These are phyloP conservation scores for Rhodotorula sp. DNA, from an alignment of 1,284 basidiomycete genomes.

Conservation along the genomic window DNA sequence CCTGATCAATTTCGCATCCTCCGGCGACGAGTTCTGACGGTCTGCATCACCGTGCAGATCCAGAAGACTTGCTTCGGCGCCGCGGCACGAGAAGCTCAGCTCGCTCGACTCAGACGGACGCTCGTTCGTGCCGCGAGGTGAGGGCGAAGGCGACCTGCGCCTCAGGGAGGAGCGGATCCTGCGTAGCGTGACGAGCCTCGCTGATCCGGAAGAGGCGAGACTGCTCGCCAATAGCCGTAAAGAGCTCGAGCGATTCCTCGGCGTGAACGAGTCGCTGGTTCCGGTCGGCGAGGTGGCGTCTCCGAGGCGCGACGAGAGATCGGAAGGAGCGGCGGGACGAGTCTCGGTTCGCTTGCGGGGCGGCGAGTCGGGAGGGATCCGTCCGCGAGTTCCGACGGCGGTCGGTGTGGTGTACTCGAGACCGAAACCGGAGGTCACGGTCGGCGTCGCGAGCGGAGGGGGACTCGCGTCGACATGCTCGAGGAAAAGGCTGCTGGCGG, in stretches of 20 bases:
- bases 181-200: background rate
- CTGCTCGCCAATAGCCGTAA: background rate
- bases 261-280: background rate
- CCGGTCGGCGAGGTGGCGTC: background rate
- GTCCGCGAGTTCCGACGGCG: background rate
- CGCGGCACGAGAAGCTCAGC: constrained; percentile 23
- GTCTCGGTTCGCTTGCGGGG: background rate
- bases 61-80: background rate
- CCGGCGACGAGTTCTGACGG: too few relatives aligned
- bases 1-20: too few relatives aligned
- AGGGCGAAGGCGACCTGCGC: background rate
- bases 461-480: background rate
- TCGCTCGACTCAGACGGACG: constrained; percentile 12
- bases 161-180: background rate
- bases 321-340: background rate
- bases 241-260: background rate
- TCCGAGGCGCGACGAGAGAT: too few relatives aligned
- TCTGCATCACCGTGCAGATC: background rate
- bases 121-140: background rate
- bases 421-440: too few relatives aligned
- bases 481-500: background rate
- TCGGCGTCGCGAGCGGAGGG: background rate
- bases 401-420: background rate
- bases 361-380: background rate
- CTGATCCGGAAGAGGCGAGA: background rate